These are phyloP conservation scores for Suillus plorans DNA, from an alignment of 768 basidiomycete species.

Conservation along the genomic window DNA sequence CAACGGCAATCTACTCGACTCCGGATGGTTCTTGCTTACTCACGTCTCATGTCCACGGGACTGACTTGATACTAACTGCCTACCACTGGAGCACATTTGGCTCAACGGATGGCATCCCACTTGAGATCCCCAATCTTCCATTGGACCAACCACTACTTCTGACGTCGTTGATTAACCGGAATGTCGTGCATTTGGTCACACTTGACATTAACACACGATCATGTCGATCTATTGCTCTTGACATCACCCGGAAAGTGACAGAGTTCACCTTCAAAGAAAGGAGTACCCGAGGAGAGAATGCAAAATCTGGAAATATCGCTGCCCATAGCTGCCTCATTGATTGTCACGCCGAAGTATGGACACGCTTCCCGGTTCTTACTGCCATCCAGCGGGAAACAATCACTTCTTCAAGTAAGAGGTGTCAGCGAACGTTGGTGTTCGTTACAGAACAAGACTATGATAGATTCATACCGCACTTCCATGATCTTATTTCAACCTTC, in stretches of 20 bases:
- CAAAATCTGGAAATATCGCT: constrained; percentile 18
- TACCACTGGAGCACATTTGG: constrained; percentile 63
- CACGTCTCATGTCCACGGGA: constrained; percentile 25
- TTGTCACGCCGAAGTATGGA: constrained; percentile 59
- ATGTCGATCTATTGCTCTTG: constrained; percentile 44
- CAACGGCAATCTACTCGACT: constrained; percentile 40
- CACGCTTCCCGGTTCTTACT: constrained; percentile 56
- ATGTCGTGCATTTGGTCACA: constrained; percentile 41
- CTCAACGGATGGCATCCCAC: constrained; percentile 41
- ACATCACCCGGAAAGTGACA: constrained; percentile 55
- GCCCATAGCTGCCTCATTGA: constrained; percentile 53
- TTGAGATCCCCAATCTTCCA: constrained; percentile 31
- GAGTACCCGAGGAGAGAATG: constrained; percentile 22
- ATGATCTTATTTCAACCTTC: constrained; percentile 45
- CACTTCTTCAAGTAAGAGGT: constrained; percentile 33
- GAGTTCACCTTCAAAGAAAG: constrained; percentile 57
- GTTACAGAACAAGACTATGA: constrained; percentile 38
- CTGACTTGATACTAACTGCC: constrained; percentile 29
- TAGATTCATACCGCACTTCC: constrained; percentile 43
- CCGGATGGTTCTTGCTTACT: constrained; percentile 58
- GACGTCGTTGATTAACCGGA: constrained; percentile 47
- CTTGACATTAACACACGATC: constrained; percentile 33
- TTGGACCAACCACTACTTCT: constrained; percentile 25
- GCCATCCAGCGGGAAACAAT: constrained; percentile 49
- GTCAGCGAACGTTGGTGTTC: constrained; percentile 40